Conservation (phyloP, 148 eudicot genomes). For the Silene conica region DNA sequence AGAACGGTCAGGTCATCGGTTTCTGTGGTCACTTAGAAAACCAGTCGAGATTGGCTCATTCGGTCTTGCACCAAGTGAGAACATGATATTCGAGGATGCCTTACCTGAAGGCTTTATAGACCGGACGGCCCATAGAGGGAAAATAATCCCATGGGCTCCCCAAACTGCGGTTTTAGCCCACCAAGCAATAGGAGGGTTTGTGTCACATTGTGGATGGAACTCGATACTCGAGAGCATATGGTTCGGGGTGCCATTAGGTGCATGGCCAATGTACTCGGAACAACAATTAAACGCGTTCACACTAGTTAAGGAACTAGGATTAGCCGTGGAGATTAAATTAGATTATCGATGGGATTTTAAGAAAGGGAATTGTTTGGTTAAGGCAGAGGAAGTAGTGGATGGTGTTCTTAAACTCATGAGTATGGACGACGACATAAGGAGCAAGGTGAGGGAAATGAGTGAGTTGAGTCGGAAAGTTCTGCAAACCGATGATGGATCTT, state of each 20-base stretch:
- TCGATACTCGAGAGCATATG: conserved; percentile 16
- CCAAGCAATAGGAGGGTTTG: conserved; percentile 19
- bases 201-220: conserved; percentile 32
- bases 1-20: conserved; percentile 34
- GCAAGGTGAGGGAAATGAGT: conserved; percentile 14
- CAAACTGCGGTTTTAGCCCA: conserved; percentile 17
- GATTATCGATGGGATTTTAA: not conserved
- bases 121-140: conserved; percentile 21
- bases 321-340: conserved; percentile 16
- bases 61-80: not conserved
- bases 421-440: not conserved
- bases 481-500: conserved; percentile 25
- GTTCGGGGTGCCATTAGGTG: conserved; percentile 17
- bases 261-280: conserved; percentile 23
- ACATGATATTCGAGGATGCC: not conserved
- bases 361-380: conserved; percentile 3
- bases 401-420: conserved; percentile 22
- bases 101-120: conserved; percentile 31
- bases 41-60: conserved; percentile 23
- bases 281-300: conserved; percentile 25
- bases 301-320: conserved; percentile 17
- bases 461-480: conserved; percentile 21
- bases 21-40: conserved; percentile 37
- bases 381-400: conserved; percentile 22
- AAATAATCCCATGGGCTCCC: conserved; percentile 29